phyloP scores from a whole-genome alignment of 495 filamentous ascomycete species.

The Penicillium coprophilum region DNA sequence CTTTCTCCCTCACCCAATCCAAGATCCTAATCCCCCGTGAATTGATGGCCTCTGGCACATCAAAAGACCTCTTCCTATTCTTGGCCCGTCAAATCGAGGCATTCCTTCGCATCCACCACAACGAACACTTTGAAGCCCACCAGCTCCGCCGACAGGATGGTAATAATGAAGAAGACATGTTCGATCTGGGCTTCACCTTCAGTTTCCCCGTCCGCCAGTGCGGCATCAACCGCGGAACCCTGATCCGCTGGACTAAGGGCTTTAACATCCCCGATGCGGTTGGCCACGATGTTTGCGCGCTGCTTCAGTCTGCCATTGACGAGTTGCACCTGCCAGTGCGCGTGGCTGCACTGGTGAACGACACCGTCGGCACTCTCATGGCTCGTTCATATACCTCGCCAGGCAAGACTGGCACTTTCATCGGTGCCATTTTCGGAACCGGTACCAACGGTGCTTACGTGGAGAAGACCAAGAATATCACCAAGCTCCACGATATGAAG shows the following conservation, averaged over 20 bases:
- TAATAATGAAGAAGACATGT: slow-evolving; percentile 66
- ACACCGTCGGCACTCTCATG: slow-evolving; percentile 97
- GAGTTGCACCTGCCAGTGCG: slow-evolving; percentile 81
- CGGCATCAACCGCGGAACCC: slow-evolving; percentile 87
- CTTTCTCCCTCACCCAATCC: slow-evolving; percentile 84
- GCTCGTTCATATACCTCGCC: slow-evolving; percentile 92
- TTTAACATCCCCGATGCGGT: slow-evolving; percentile 92
- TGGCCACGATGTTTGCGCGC: slow-evolving; percentile 88
- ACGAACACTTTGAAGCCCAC: slow-evolving; percentile 79
- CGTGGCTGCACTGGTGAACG: slow-evolving; percentile 93
- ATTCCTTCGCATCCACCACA: slow-evolving; percentile 85
- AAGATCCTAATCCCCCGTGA: slow-evolving; percentile 89
- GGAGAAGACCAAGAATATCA: slow-evolving; percentile 50
- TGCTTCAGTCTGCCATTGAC: slow-evolving; percentile 91
- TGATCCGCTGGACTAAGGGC: slow-evolving; percentile 98
- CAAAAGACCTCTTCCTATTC: slow-evolving; percentile 88
- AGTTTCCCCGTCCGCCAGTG: slow-evolving; percentile 93
- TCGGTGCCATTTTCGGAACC: slow-evolving; percentile 90
- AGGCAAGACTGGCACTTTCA: slow-evolving; percentile 78
- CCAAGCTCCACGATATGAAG: slow-evolving; percentile 46
- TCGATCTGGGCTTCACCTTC: slow-evolving; percentile 95
- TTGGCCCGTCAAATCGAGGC: slow-evolving; percentile 85
- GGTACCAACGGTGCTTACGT: slow-evolving; percentile 95
- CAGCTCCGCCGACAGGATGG: slow-evolving; percentile 58
- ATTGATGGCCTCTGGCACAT: slow-evolving; percentile 84